Evolutionary conservation across 495 filamentous ascomycete genomes (phyloP).

Genomic region (Penicillium taxi): DNA sequence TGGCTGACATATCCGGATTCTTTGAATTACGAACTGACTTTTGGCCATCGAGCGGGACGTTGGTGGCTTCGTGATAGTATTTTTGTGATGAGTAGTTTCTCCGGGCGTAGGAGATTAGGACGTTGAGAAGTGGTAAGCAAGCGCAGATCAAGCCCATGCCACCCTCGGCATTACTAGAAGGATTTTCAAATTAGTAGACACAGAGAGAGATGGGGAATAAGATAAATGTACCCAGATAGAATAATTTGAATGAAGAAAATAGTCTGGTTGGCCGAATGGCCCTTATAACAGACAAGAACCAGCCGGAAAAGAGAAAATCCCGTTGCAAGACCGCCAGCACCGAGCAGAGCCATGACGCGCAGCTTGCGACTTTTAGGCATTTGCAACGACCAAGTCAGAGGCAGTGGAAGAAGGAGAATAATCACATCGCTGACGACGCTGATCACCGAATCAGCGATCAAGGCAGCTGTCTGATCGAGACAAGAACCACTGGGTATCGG

Average conservation of each 20-base stretch:
- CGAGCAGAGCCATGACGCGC: conserved; percentile 37
- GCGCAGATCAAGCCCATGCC: conserved; percentile 43
- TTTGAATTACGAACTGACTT: conserved; percentile 14
- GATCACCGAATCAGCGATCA: conserved; percentile 42
- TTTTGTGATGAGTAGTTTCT: conserved; percentile 24
- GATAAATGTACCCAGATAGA: conserved; percentile 34
- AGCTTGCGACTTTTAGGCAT: conserved; percentile 39
- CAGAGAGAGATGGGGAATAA: background rate
- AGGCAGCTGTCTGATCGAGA: conserved; percentile 34
- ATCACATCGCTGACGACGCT: conserved; percentile 40
- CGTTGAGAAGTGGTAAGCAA: conserved; percentile 38
- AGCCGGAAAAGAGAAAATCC: conserved; percentile 40
- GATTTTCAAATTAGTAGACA: background rate
- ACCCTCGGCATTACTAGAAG: conserved; percentile 37
- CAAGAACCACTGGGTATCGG: conserved; percentile 15
- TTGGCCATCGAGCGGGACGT: conserved; percentile 23
- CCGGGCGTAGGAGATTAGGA: conserved; percentile 24
- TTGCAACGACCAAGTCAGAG: conserved; percentile 40
- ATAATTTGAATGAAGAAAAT: conserved; percentile 38
- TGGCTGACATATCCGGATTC: conserved; percentile 9
- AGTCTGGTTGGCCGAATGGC: conserved; percentile 26
- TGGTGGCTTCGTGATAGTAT: conserved; percentile 27
- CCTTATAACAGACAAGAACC: conserved; percentile 31
- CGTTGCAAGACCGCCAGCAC: conserved; percentile 41
- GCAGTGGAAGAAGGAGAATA: conserved; percentile 39